phyloP scores from a whole-genome alignment of 176 grass and related monocot species.

The Chrysopogon serrulatus region DNA sequence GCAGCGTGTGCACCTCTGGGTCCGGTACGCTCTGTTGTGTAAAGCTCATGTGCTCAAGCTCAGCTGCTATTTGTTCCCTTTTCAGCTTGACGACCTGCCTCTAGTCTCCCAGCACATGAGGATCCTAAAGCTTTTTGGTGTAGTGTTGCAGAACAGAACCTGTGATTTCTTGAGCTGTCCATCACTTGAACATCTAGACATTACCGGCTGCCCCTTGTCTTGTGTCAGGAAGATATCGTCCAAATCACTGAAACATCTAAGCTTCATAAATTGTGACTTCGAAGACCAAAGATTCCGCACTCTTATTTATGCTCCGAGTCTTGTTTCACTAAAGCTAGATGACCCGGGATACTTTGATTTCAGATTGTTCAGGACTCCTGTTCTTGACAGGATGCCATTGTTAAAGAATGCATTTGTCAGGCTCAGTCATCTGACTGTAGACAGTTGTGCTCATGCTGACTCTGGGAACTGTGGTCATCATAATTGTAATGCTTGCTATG shows the following conservation, averaged over 20 bases:
- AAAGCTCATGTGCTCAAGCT: too few relatives aligned
- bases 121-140: not conserved
- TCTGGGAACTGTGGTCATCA: too few relatives aligned
- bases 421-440: too few relatives aligned
- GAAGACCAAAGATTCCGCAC: not conserved
- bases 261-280: not conserved
- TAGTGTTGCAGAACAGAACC: not conserved
- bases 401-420: not conserved
- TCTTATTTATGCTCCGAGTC: not conserved
- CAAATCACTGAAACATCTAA: not conserved
- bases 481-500: too few relatives aligned
- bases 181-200: not conserved
- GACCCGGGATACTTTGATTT: not conserved
- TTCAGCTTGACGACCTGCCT: too few relatives aligned
- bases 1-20: too few relatives aligned
- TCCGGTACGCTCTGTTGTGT: too few relatives aligned
- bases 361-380: not conserved
- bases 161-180: not conserved
- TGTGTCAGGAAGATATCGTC: not conserved
- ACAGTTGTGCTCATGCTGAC: too few relatives aligned
- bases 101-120: slow-evolving; percentile 1
- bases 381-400: not conserved
- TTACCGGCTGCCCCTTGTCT: not conserved
- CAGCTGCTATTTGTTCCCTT: too few relatives aligned
- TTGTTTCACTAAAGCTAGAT: too few relatives aligned